A percentile compares a stretch with the other conserved stretches of the same genome.
Evolutionary conservation across 495 filamentous ascomycete genomes (phyloP).

Genomic region (Cudoniella acicularis): DNA sequence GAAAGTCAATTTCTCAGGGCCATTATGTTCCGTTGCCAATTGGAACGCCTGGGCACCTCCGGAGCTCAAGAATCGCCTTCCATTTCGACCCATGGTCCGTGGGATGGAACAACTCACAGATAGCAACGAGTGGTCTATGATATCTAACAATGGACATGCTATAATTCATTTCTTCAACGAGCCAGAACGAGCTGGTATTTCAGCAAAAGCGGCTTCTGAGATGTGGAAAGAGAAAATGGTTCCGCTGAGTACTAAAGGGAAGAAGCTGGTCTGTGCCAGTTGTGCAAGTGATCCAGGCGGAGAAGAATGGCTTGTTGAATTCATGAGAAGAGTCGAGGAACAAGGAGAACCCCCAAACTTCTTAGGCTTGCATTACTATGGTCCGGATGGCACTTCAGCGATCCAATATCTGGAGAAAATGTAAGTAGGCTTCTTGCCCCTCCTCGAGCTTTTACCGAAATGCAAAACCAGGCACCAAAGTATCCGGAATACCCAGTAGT

Average conservation of each 20-base stretch:
- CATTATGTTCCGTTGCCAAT: conserved; percentile 36
- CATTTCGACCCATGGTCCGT: conserved; percentile 44
- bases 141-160: conserved; percentile 14
- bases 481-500: conserved; percentile 30
- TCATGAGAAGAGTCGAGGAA: conserved; percentile 35
- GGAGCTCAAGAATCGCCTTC: conserved; percentile 37
- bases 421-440: too few species aligned
- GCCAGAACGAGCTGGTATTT: conserved; percentile 39
- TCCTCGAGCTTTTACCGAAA: too few species aligned
- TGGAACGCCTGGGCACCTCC: conserved; percentile 46
- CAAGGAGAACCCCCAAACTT: conserved; percentile 36
- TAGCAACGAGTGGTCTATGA: conserved; percentile 35
- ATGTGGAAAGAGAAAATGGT: conserved; percentile 38
- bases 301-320: conserved; percentile 39
- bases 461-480: too few species aligned
- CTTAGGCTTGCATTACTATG: conserved; percentile 46
- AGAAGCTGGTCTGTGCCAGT: conserved; percentile 36
- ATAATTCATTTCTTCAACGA: conserved; percentile 45
- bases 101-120: conserved; percentile 29
- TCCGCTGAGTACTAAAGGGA: conserved; percentile 34
- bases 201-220: conserved; percentile 36
- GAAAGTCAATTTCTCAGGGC: conserved; percentile 32
- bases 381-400: conserved; percentile 24
- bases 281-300: conserved; percentile 36
- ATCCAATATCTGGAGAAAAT: conserved; percentile 34